These are phyloP conservation scores for Prunus campanulata DNA, from an alignment of 306 rosid species.

Conservation along the genomic window DNA sequence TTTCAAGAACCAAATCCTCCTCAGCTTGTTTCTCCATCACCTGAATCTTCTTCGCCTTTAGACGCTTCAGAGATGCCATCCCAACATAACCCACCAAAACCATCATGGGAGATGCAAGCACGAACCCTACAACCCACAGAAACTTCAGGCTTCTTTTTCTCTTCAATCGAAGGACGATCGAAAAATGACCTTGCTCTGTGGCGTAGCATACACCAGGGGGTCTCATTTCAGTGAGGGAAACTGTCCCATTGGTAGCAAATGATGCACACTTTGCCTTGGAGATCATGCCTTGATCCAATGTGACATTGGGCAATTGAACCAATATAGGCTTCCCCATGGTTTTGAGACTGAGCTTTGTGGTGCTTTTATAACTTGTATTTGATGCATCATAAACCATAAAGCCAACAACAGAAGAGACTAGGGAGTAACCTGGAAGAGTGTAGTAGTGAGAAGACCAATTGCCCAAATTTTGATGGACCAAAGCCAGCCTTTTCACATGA, in stretches of 20 bases:
- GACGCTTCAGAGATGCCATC: constrained; percentile 32
- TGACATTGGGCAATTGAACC: constrained; percentile 46
- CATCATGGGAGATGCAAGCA: constrained; percentile 45
- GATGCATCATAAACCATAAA: constrained; percentile 81
- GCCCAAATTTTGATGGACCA: constrained; percentile 67
- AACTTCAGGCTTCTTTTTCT: constrained; percentile 39
- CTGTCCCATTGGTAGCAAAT: constrained; percentile 51
- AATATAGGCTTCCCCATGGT: constrained; percentile 58
- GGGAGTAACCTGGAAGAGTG: constrained; percentile 52
- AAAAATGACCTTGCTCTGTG: constrained; percentile 61
- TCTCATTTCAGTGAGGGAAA: constrained; percentile 48
- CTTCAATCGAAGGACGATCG: constrained; percentile 45
- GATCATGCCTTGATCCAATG: constrained; percentile 18
- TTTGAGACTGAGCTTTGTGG: constrained; percentile 45
- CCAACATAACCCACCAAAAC: constrained; percentile 43
- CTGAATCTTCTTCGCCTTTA: constrained; percentile 59
- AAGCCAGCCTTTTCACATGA: constrained; percentile 66
- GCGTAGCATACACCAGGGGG: constrained; percentile 45
- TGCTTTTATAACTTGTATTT: constrained; percentile 36
- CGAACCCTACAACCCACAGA: constrained; percentile 54
- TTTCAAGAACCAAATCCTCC: constrained; percentile 66
- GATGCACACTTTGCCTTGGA: constrained; percentile 49
- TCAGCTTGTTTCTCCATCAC: constrained; percentile 64
- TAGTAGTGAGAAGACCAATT: constrained; percentile 70
- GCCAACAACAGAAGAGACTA: constrained; percentile 68